phyloP scores from a whole-genome alignment of 129 eudicot species.

The Artemisia argyi region DNA sequence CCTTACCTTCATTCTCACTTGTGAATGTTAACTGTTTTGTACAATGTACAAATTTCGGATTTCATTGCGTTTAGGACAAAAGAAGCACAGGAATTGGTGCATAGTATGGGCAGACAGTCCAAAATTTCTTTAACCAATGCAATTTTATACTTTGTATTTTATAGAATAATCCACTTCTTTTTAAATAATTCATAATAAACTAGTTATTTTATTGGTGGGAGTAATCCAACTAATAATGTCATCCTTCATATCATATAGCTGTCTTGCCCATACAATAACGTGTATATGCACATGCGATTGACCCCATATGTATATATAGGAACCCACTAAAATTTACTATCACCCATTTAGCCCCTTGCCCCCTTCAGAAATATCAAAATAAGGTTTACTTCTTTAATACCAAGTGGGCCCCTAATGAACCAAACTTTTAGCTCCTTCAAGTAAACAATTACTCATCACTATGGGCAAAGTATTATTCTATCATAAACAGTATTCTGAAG shows the following conservation, averaged over 20 bases:
- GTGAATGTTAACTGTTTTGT: conserved; percentile 9
- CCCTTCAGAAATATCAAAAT: background rate
- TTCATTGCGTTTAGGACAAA: conserved; percentile 1
- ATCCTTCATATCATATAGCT: conserved; percentile 29
- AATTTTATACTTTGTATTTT: too few relatives aligned
- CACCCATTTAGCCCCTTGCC: conserved; percentile 15
- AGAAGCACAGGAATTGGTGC: conserved; percentile 9
- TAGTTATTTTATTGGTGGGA: too few relatives aligned
- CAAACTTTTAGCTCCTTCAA: conserved; percentile 16
- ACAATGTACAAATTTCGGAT: conserved; percentile 10
- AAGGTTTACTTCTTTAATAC: conserved; percentile 10
- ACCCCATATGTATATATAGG: conserved; percentile 27
- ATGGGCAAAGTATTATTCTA: conserved; percentile 38
- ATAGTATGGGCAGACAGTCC: conserved; percentile 8
- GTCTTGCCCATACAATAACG: conserved; percentile 25
- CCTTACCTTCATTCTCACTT: background rate
- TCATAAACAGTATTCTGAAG: conserved; percentile 19
- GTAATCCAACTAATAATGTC: conserved; percentile 18
- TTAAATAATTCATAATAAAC: background rate
- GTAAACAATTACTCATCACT: conserved; percentile 16
- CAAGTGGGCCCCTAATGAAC: conserved; percentile 25
- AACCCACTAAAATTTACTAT: conserved; percentile 24
- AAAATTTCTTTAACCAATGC: background rate
- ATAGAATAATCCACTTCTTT: background rate
- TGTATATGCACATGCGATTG: conserved; percentile 33